Conservation (phyloP, 805 yeast genomes). For the Starmerella kuoi region DNA sequence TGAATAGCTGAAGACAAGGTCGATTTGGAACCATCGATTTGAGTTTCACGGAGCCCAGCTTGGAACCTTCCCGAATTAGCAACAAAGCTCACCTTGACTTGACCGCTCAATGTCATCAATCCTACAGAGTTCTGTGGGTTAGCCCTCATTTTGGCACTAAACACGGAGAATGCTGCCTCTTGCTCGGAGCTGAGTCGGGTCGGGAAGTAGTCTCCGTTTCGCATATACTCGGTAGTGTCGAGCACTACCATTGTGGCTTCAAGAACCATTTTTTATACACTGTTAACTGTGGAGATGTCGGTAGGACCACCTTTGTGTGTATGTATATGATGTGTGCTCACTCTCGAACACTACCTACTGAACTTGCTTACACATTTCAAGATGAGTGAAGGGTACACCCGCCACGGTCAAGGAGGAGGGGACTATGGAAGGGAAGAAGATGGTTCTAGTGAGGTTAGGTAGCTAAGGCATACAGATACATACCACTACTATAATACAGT, state of each 20-base stretch:
- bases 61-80: constrained; percentile 75
- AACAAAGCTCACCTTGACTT: constrained; percentile 80
- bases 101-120: constrained; percentile 76
- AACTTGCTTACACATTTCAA: too few relatives aligned
- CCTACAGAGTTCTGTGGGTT: constrained; percentile 96
- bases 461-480: too few relatives aligned
- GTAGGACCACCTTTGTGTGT: too few relatives aligned
- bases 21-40: constrained; percentile 36
- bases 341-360: too few relatives aligned
- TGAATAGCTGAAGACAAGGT: constrained; percentile 77
- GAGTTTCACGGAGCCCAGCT: constrained; percentile 67
- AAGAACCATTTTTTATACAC: constrained; percentile 52
- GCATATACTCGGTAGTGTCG: constrained; percentile 90
- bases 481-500: too few relatives aligned
- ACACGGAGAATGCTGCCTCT: constrained; percentile 77
- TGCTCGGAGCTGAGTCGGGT: constrained; percentile 85
- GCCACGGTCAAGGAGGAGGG: too few relatives aligned
- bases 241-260: constrained; percentile 93
- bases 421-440: too few relatives aligned
- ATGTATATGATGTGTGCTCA: too few relatives aligned
- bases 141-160: constrained; percentile 70
- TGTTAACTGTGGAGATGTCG: background rate
- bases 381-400: too few relatives aligned
- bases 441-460: too few relatives aligned
- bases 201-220: constrained; percentile 88